These are phyloP conservation scores for Hemileccinum rubropunctum DNA, from an alignment of 768 basidiomycete species.

Conservation along the genomic window DNA sequence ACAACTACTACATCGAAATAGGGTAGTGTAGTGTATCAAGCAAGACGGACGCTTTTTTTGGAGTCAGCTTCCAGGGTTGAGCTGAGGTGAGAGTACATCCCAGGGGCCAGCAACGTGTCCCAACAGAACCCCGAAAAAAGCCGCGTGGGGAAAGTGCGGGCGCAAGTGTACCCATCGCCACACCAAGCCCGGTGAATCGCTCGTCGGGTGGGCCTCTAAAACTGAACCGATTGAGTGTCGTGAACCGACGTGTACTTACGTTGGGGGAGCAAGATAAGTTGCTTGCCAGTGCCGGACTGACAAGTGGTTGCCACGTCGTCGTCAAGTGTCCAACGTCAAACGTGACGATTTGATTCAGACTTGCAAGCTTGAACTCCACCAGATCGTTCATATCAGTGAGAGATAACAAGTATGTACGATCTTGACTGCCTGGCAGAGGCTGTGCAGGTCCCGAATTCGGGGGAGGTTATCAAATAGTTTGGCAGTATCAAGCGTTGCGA, in stretches of 20 bases:
- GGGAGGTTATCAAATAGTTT: no score
- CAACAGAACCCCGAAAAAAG: neutral
- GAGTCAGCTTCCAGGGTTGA: conserved; percentile 1
- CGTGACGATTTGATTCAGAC: neutral
- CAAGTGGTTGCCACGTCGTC: neutral
- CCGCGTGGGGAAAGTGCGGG: neutral
- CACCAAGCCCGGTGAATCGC: neutral
- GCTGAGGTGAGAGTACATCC: neutral
- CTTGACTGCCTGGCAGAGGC: no score
- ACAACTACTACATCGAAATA: neutral
- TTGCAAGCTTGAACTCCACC: no score
- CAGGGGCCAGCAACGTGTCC: conserved; percentile 4
- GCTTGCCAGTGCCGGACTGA: neutral
- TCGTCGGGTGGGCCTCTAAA: neutral
- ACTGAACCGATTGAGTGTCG: neutral
- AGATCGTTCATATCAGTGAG: no score
- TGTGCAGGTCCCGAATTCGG: no score
- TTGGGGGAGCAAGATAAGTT: no score
- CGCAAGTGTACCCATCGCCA: neutral
- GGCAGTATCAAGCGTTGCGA: neutral
- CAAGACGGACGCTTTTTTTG: neutral
- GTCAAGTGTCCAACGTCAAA: neutral
- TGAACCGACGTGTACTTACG: neutral
- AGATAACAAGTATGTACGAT: no score
- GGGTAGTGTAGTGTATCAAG: neutral